Base-by-base conservation (phyloP, 83 land plant genomes). In the Diphasiastrum complanatum region DNA sequence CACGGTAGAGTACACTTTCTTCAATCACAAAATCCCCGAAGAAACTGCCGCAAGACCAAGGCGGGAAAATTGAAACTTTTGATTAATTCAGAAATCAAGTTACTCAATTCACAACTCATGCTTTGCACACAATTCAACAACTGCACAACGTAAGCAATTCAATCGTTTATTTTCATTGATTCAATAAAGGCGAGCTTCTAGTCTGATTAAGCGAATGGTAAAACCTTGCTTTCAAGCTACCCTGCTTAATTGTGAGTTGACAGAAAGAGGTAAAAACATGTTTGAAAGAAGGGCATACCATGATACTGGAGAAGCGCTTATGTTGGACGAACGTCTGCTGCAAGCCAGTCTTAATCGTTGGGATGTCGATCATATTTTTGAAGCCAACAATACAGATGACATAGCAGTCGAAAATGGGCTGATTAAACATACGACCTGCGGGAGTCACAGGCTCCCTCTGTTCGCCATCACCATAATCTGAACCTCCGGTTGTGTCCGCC, bases 221-320 rank as follows among this genome's bases (percentile, higher is more conserved):
- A n/a, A n/a, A n/a, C n/a, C n/a, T n/a, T n/a, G n/a, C n/a, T n/a
- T n/a, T n/a, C n/a, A n/a, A n/a, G n/a, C n/a, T n/a, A 8, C 23
- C 19, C 6, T 5, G 19, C n/a, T 18, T 18, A 8, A 8, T 6
- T 18, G 19, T 8, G 51, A 53, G 27, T 8, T 30, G 10, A 33
- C 27, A 5, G 10, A 5, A 3, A 10, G 31, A 4, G 31, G 4
- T 11, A 28, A 5, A 18, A 11, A 53, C 33, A 16, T 5, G 16
- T 49, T 49, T 12, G 12, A 37, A 57, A 19, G 2, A 10, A 0
- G 5, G 2, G 33, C 66, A 29, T 33, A 70, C 73, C 31, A 70
- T 45, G 35, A 61, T 25, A n/a, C 73, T 70, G 32, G 35, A 38
- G 49, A 70, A 70, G 18, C 73, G 73, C 48, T 51, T 70, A 66